Base-by-base conservation (phyloP, 2,329 filamentous ascomycete species). In the Amylocarpus encephaloides region DNA sequence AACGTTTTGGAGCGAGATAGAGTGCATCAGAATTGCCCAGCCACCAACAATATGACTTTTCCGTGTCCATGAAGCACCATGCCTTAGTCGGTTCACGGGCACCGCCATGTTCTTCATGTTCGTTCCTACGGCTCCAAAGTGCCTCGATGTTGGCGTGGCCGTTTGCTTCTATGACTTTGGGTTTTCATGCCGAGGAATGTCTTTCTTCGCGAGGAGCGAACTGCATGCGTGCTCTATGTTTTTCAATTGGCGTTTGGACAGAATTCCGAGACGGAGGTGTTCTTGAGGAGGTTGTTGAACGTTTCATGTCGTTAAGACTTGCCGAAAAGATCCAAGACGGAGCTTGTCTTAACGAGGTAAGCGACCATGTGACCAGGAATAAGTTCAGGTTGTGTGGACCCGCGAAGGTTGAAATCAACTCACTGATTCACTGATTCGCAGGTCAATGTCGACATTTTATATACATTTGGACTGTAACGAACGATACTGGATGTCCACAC, bases 1-100 rank as follows among this genome's bases (percentile, higher is more conserved):
- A 50, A 53, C 45, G 41, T 29, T 35, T 49, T 55, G 46, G 53
- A 46, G 43, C 29, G 34, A 49, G 49, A 18, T 30, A 19, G 38
- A n/a, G 16, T 53, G 48, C 50, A 42, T 44, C 54, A 51, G 30
- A n/a, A 43, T 16, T 26, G 42, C 56, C 49, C 48, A 51, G 51
- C 53, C 54, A 53, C 52, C 42, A 34, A 26, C 22, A 7, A 26
- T 26, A 26, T 26, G 22, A 26, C 22, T 26, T 26, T 26, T 26
- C 22, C 22, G 39, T 2, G n/a, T 41, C 18, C 11, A 22, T 41
- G 35, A 38, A 18, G 35, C 35, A 41, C 18, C 10, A 13, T 16
- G 39, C 19, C 22, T 26, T 7, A 26, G 7, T 26, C 22, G 7
- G 7, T 26, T 26, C 22, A 26, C 22, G 4, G 22, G 22, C 22